These are phyloP conservation scores for Fusarium pseudonygamai DNA, from an alignment of 2,329 filamentous ascomycete species.

Conservation along the genomic window DNA sequence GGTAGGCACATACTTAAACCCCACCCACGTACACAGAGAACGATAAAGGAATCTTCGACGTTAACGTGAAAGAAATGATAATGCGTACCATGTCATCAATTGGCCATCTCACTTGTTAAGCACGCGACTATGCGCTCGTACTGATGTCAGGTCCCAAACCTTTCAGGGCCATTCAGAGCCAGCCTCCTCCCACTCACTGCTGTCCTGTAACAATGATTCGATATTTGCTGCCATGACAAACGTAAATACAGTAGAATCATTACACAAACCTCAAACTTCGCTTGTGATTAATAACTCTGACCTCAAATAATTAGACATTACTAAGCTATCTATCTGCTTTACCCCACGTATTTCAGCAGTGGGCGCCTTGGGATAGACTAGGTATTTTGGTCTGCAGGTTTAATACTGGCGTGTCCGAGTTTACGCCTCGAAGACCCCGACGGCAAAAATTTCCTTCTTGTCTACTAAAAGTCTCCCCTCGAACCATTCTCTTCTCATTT, in stretches of 20 bases:
- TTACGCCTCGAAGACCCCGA: constrained; percentile 37
- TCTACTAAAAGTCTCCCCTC: constrained; percentile 15
- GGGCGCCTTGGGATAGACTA: constrained; percentile 34
- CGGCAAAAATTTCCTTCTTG: constrained; percentile 34
- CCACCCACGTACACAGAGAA: background rate
- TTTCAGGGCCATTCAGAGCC: background rate
- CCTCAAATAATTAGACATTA: constrained; percentile 9
- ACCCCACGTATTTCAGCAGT: constrained; percentile 24
- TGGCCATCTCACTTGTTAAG: constrained; percentile 1
- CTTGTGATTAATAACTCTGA: background rate
- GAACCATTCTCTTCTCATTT: background rate
- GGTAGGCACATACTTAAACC: background rate
- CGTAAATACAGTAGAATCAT: background rate
- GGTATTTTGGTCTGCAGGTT: constrained; percentile 29
- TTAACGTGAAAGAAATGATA: constrained; percentile 3
- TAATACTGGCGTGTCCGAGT: constrained; percentile 35
- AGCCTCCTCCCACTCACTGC: background rate
- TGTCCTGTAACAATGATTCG: background rate
- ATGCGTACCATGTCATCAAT: background rate
- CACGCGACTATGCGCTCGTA: constrained; percentile 24
- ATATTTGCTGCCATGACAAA: background rate
- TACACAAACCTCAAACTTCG: background rate
- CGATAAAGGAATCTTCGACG: background rate
- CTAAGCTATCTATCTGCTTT: constrained; percentile 24
- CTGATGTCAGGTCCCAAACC: constrained; percentile 7